Percentiles rank a stretch among this genome's conserved stretches.
Conservation (phyloP, 306 rosid species). For the Castanea sativa region DNA sequence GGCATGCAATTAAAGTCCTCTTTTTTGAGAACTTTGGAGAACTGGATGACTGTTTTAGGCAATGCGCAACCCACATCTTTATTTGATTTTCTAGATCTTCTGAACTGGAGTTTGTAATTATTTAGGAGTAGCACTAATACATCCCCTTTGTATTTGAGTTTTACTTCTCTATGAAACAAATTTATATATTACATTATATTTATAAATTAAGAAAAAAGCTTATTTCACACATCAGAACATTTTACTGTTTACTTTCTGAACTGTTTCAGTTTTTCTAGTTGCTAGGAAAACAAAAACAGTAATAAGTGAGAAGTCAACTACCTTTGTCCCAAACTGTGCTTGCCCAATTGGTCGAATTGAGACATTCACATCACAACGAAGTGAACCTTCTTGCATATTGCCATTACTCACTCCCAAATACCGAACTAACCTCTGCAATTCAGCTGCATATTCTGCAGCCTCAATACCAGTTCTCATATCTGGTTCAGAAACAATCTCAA, state of each 20-base stretch:
- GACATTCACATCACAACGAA: slow-evolving; percentile 92
- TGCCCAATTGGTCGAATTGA: slow-evolving; percentile 90
- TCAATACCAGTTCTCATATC: slow-evolving; percentile 96
- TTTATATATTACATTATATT: too few species aligned
- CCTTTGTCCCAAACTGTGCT: slow-evolving; percentile 83
- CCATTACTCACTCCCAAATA: slow-evolving; percentile 97
- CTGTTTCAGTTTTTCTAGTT: not conserved
- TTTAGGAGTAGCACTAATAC: too few species aligned
- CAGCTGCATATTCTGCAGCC: slow-evolving; percentile 98
- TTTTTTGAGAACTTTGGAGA: too few species aligned
- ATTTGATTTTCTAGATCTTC: too few species aligned
- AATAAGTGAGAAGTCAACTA: slow-evolving; percentile 9
- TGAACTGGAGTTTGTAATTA: too few species aligned
- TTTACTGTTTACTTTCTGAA: not conserved
- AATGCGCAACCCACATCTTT: too few species aligned
- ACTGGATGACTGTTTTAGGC: too few species aligned
- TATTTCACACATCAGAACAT: not conserved
- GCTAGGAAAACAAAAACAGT: not conserved
- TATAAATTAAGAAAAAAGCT: too few species aligned
- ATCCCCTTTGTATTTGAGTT: too few species aligned
- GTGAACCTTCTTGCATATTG: slow-evolving; percentile 98
- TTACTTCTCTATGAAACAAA: too few species aligned
- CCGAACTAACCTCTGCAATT: slow-evolving; percentile 86
- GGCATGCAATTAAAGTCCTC: too few species aligned
- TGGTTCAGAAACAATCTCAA: slow-evolving; percentile 98